A percentile compares a stretch with the other conserved stretches of the same genome.
phyloP scores from a whole-genome alignment of 208 protist genomes.

The Crithidia mellificae region DNA sequence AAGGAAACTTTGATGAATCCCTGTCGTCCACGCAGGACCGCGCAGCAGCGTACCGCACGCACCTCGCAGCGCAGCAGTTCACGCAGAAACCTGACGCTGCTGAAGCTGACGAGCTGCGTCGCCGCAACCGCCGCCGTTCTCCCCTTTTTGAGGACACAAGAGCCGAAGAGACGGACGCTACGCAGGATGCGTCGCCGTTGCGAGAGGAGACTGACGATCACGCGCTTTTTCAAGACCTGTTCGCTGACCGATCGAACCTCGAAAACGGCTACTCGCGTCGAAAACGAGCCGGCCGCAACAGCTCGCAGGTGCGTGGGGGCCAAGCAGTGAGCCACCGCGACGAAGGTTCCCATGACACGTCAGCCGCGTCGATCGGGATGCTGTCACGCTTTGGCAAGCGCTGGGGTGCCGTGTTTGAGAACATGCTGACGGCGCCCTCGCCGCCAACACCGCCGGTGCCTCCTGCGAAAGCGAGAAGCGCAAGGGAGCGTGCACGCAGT shows the following conservation, averaged over 20 bases:
- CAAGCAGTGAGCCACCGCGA: too few species aligned
- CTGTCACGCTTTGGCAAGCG: slow-evolving; percentile 37
- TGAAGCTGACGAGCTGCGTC: not conserved
- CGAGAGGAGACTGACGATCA: not conserved
- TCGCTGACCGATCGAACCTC: too few species aligned
- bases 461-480: too few species aligned
- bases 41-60: slow-evolving; percentile 20
- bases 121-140: not conserved
- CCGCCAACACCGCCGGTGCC: not conserved
- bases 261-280: too few species aligned
- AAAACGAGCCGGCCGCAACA: not conserved
- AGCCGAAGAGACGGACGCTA: not conserved
- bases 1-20: too few species aligned
- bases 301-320: not conserved
- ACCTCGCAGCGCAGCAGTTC: slow-evolving; percentile 31
- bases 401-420: slow-evolving; percentile 59
- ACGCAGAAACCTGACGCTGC: slow-evolving; percentile 19
- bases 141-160: not conserved
- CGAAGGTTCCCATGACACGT: too few species aligned
- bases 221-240: too few species aligned
- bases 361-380: slow-evolving; percentile 20
- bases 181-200: not conserved
- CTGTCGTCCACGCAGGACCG: slow-evolving; percentile 5
- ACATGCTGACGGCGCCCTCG: slow-evolving; percentile 30
- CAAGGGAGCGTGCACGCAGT: too few species aligned